Conservation (phyloP, 805 yeast genomes). For the Kuraishia hungarica region DNA sequence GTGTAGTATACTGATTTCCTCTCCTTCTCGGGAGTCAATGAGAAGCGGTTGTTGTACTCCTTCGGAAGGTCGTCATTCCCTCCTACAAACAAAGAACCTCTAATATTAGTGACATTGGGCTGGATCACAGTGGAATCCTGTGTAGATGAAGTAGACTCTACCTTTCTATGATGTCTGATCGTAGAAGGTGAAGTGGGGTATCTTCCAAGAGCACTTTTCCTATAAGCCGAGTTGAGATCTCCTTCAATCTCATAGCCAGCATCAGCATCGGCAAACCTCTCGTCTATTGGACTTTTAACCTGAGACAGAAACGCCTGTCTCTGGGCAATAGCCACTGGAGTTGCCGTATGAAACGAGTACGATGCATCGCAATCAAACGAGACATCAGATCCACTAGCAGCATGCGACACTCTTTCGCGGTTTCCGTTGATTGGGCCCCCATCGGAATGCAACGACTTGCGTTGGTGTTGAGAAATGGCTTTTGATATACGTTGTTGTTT, state of each 20-base stretch:
- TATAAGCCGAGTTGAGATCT: conserved; percentile 6
- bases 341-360: conserved; percentile 23
- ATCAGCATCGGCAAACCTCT: conserved; percentile 22
- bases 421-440: conserved; percentile 10
- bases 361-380: conserved; percentile 18
- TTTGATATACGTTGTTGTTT: not conserved
- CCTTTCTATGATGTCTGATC: conserved; percentile 19
- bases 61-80: conserved; percentile 17
- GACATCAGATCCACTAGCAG: conserved; percentile 17
- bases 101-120: conserved; percentile 11
- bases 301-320: conserved; percentile 2
- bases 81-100: conserved; percentile 18
- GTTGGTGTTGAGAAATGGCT: not conserved
- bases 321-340: conserved; percentile 16
- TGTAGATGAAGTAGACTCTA: conserved; percentile 13
- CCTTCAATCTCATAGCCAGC: conserved; percentile 4
- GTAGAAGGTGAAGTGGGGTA: conserved; percentile 4
- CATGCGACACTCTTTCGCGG: conserved; percentile 9
- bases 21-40: not conserved
- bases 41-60: conserved; percentile 14
- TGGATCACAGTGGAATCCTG: conserved; percentile 14
- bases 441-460: not conserved
- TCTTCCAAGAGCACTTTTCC: not conserved
- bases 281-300: conserved; percentile 2
- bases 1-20: not conserved